Base-by-base conservation (phyloP, 2,329 filamentous ascomycete genomes). In the Monosporascus sp. region DNA sequence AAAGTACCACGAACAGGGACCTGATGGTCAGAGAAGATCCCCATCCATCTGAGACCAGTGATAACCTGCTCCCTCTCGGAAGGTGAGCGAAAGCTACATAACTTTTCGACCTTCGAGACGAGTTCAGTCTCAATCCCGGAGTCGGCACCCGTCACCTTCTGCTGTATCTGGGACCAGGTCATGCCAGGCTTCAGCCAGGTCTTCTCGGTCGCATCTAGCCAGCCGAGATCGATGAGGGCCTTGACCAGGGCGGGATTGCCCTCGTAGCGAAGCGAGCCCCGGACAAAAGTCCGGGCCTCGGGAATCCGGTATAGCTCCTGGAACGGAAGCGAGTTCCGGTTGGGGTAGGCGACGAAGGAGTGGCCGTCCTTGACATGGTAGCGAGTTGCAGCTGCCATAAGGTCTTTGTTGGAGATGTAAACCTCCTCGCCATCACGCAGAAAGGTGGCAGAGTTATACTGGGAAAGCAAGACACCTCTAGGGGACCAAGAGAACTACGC, bases 211-310 rank as follows among this genome's bases (percentile, higher is more conserved):
- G 56, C 17, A 27, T 63, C 52, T 3, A 87, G 47, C 84, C 84
- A 87, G 41, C 84, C 85, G 47, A 86, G 82, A 60, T 87, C 83
- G 48, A 85, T 82, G n/a, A 89, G 78, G 24, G 77, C 77, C 66
- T 82, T 82, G 67, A 89, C 79, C 67, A 89, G 83, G 62, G 85
- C 79, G 2, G 85, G 84, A 75, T 88, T 87, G 9, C 84, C 84
- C 56, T 82, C 75, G 73, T 86, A 89, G 48, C 85, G 75, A 24
- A 88, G 76, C 2, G 85, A 87, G 47, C 85, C 85, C 46, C 86
- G 79, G 62, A 88, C 74, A 57, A 89, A 77, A 31, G 82, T 87
- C 63, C 87, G 72, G 6, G 84, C 84, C 66, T 89, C 86, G 14
- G 85, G 85, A 58, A 88, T 88, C 59, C 75, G 72, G 73, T 89